Base-by-base conservation (phyloP, 2,329 filamentous ascomycete species). In the Lasiodiplodia sp. region DNA sequence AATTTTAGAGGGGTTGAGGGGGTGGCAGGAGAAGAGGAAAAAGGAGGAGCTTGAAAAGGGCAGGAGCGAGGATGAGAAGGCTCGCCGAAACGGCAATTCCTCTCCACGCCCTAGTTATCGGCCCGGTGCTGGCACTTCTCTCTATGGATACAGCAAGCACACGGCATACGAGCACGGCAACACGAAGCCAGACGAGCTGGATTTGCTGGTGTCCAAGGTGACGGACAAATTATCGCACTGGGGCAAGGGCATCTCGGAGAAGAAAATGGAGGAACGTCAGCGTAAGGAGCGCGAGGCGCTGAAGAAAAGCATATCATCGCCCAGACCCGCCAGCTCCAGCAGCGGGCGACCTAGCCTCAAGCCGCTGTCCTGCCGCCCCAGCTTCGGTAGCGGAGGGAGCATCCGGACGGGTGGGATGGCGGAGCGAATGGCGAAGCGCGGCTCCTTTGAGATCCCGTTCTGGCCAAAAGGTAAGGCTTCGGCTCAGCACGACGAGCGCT, bases 1-100 rank as follows among this genome's bases (percentile, higher is more conserved):
- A 12, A 21, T 64, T n/a, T 28, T 28, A 28, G 37, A n/a, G 47
- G 60, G 44, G 6, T 52, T n/a, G 28, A n/a, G 14, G 14, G 60
- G 37, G 60, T 52, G 60, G 60, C 25, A 25, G 47, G 60, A 52
- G 60, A 18, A 31, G 60, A 31, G 31, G 47, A 12, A 12, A n/a
- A 34, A n/a, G 25, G 40, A 49, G 40, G 23, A 31, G 37, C 7
- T 10, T 18, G 44, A 75, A 68, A 23, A 71, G 23, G 23, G 49
- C 21, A 38, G 47, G 44, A 21, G 16, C 18, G 38, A 60, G 44
- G 2, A 51, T 4, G 25, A 8, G 40, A 51, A n/a, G 10, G 8
- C n/a, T 23, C 6, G 25, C 12, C 28, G 12, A 18, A 31, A 8
- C 4, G 25, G 18, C 18, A 23, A 44, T 11, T 8, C 18, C 52